Evolutionary conservation across 495 filamentous ascomycete genomes (phyloP).

Genomic region (Neurospora tetraspora): DNA sequence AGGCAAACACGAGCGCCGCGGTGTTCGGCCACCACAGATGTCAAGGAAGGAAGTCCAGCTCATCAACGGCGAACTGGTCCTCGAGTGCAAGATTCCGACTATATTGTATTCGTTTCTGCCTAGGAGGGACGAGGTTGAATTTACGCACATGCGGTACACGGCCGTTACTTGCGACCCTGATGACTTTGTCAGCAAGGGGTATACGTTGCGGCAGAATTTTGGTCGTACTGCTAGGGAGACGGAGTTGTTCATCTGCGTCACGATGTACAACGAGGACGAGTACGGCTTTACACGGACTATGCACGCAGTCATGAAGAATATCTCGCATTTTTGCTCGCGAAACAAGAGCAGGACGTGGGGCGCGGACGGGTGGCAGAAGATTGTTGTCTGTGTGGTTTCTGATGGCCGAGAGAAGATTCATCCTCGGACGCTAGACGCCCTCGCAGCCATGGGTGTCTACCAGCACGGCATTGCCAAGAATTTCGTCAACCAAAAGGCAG

Average conservation of each 20-base stretch:
- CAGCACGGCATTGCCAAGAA: constrained; percentile 99
- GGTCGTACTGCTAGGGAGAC: constrained; percentile 79
- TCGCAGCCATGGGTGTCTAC: constrained; percentile 97
- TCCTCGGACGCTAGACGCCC: constrained; percentile 84
- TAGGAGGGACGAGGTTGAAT: constrained; percentile 83
- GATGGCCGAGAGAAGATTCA: constrained; percentile 94
- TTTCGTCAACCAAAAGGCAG: constrained; percentile 80
- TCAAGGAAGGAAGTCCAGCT: constrained; percentile 88
- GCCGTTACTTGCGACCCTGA: constrained; percentile 98
- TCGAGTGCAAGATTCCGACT: constrained; percentile 98
- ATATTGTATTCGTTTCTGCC: constrained; percentile 94
- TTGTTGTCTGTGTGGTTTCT: constrained; percentile 91
- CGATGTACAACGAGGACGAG: constrained; percentile 99
- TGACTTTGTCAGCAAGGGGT: constrained; percentile 78
- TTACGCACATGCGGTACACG: constrained; percentile 99
- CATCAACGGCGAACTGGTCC: constrained; percentile 92
- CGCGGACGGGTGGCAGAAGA: constrained; percentile 97
- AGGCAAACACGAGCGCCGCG: constrained; percentile 71
- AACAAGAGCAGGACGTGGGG: constrained; percentile 93
- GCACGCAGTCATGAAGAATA: constrained; percentile 98
- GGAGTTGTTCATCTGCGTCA: constrained; percentile 96
- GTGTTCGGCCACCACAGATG: constrained; percentile 79
- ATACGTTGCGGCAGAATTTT: constrained; percentile 94
- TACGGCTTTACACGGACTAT: constrained; percentile 93
- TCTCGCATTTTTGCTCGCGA: constrained; percentile 88